A percentile compares a stretch with the other conserved stretches of the same genome.
phyloP scores from a whole-genome alignment of 192 early-diverging fungal species.

The Diversispora epigaea region DNA sequence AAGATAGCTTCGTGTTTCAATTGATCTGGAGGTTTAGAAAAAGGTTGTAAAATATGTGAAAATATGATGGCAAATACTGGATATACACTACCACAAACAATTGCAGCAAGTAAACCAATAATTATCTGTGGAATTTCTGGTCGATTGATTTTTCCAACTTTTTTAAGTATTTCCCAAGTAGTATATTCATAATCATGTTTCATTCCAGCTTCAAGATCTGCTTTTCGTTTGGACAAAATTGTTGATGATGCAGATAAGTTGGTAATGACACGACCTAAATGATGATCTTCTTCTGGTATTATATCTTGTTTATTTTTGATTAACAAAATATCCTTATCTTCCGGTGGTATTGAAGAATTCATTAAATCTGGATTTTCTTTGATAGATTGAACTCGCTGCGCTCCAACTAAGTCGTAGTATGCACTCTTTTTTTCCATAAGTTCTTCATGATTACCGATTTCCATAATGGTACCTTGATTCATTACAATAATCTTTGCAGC shows the following conservation, averaged over 20 bases:
- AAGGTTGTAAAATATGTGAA: conserved; percentile 40
- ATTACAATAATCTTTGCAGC: conserved; percentile 82
- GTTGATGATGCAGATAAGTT: conserved; percentile 19
- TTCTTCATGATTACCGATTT: conserved; percentile 70
- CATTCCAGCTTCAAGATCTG: conserved; percentile 16
- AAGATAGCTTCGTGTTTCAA: conserved; percentile 38
- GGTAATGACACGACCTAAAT: conserved; percentile 4
- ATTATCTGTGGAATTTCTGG: conserved; percentile 8
- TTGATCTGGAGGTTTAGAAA: conserved; percentile 14
- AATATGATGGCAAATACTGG: conserved; percentile 78
- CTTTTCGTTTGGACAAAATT: conserved; percentile 5
- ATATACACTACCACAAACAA: conserved; percentile 39
- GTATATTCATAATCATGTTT: conserved; percentile 17
- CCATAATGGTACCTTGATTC: conserved; percentile 59
- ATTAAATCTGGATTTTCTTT: not conserved
- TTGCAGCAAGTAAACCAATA: conserved; percentile 12
- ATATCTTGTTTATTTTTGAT: not conserved
- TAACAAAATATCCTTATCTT: conserved; percentile 7
- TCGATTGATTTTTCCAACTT: conserved; percentile 12
- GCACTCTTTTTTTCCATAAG: conserved; percentile 57
- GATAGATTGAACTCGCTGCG: conserved; percentile 51
- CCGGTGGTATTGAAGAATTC: not conserved
- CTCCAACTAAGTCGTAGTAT: conserved; percentile 57
- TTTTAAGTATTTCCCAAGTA: conserved; percentile 17
- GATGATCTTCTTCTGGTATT: conserved; percentile 17